Evolutionary conservation across 1,139 yeast genomes (phyloP).

Genomic region (Zhuliangozyma parablackwelliae): DNA sequence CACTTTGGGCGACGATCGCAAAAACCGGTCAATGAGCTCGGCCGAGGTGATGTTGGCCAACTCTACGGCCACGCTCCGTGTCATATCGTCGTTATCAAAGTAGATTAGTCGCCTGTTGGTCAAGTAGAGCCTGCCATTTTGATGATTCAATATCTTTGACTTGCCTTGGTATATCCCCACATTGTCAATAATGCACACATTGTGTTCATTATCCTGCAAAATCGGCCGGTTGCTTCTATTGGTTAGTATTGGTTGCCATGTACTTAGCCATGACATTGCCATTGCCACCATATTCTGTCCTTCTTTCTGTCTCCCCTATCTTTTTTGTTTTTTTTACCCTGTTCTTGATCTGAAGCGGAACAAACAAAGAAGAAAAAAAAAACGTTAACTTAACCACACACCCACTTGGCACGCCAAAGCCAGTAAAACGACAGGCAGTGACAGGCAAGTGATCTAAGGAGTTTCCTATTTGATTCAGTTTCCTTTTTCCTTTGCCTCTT

Average conservation of each 20-base stretch:
- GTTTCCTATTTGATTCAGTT: too few species aligned
- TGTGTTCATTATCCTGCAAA: constrained; percentile 35
- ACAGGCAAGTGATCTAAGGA: too few species aligned
- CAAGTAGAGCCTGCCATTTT: constrained; percentile 72
- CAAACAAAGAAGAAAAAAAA: too few species aligned
- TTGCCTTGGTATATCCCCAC: constrained; percentile 73
- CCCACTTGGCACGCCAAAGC: too few species aligned
- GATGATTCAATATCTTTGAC: constrained; percentile 57
- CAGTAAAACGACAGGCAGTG: too few species aligned
- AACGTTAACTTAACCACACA: too few species aligned
- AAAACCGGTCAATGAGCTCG: constrained; percentile 57
- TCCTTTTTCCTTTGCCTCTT: not conserved
- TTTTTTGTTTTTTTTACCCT: too few species aligned
- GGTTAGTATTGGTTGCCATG: constrained; percentile 38
- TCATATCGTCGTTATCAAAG: constrained; percentile 50
- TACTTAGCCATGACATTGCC: constrained; percentile 11
- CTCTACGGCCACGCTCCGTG: constrained; percentile 45
- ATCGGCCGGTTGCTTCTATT: constrained; percentile 48
- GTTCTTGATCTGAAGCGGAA: too few species aligned
- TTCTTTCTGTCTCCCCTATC: too few species aligned
- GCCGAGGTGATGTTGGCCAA: constrained; percentile 41
- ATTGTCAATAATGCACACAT: constrained; percentile 45
- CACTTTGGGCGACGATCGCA: constrained; percentile 77
- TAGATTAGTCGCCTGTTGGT: constrained; percentile 73
- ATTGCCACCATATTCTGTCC: too few species aligned